Percentiles rank a stretch among this genome's conserved stretches.
These are phyloP conservation scores for Aspergillus cristatus DNA, from an alignment of 495 filamentous ascomycete species.

Conservation along the genomic window DNA sequence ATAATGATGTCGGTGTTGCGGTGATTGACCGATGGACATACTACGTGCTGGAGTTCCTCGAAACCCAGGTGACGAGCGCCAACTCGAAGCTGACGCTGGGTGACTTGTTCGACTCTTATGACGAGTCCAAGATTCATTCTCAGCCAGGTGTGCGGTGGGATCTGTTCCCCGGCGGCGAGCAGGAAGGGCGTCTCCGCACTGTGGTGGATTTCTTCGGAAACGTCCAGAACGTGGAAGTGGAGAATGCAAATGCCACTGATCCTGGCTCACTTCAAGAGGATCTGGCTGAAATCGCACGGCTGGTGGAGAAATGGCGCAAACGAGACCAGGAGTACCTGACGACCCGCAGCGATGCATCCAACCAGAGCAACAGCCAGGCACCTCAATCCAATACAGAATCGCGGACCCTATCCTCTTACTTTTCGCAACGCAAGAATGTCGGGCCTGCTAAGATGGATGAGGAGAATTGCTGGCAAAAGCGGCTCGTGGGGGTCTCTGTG, in stretches of 20 bases:
- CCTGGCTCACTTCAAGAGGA: slow-evolving; percentile 63
- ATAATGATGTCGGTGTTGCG: slow-evolving; percentile 94
- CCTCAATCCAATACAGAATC: background rate
- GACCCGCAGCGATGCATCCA: slow-evolving; percentile 24
- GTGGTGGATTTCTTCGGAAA: slow-evolving; percentile 98
- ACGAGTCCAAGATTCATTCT: slow-evolving; percentile 87
- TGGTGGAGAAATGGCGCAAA: slow-evolving; percentile 41
- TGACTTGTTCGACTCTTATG: slow-evolving; percentile 92
- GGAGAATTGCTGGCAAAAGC: slow-evolving; percentile 61
- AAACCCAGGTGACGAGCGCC: slow-evolving; percentile 75
- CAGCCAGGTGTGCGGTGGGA: slow-evolving; percentile 91
- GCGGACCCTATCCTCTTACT: slow-evolving; percentile 13
- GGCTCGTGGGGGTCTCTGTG: slow-evolving; percentile 53
- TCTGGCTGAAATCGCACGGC: slow-evolving; percentile 54
- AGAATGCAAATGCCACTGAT: slow-evolving; percentile 43
- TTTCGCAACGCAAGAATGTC: slow-evolving; percentile 25
- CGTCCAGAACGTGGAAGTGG: slow-evolving; percentile 91
- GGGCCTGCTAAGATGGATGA: slow-evolving; percentile 56
- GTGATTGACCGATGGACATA: slow-evolving; percentile 99
- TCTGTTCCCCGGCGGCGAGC: slow-evolving; percentile 71
- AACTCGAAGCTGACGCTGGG: slow-evolving; percentile 79
- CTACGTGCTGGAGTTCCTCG: slow-evolving; percentile 95
- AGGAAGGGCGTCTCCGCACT: slow-evolving; percentile 61
- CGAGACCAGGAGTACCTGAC: slow-evolving; percentile 26
- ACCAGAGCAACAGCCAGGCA: slow-evolving; percentile 16